Evolutionary conservation across 257 asterid genomes (phyloP), one percentile per base, ranked within the genome.

Genomic region (Mentha longifolia): DNA sequence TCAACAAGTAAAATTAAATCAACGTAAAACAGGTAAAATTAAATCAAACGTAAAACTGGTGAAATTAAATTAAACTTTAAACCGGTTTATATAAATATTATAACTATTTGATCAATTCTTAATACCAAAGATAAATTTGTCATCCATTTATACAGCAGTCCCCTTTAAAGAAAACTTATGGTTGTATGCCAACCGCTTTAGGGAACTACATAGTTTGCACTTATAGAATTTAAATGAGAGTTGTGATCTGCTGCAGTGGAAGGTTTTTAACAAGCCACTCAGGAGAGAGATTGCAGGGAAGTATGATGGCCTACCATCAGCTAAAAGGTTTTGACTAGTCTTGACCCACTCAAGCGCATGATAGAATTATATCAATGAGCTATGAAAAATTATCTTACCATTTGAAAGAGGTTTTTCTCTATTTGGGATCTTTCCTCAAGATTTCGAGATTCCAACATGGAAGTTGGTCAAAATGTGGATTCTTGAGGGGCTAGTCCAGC

Each of bases 291-390:
- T 83, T 5, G 64, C 67, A 0, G 35, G 10, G 1, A 67, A 45
- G 13, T 86, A 82, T 49, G 54, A 35, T 0, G 81, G 84, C 4
- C 59, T 86, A 5, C 86, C 91, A 31, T 77, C 81, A 17, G 82
- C 91, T 4, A 11, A 1, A 77, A 65, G 10, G 75, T 80, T 11
- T 78, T 78, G 2, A 22, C 12, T 3, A 77, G 70, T 65, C 10
- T 28, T 9, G 81, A 68, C 52, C 61, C 42, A 3, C 47, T 12
- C 7, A 49, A 31, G 6, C 67, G 56, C 22, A 67, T 77, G 75
- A 72, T 2, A 67, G 33, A 3, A 43, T 72, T 11, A 77, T 77
- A 67, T 67, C 57, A 0, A 57, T 75, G 71, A 77, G 82, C 47
- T 77, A 74, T 8, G 67, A 77, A 9, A 62, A 47, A 16, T 13